Conservation (phyloP, 2,329 filamentous ascomycete species). For the Pseudogymnoascus sp. region DNA sequence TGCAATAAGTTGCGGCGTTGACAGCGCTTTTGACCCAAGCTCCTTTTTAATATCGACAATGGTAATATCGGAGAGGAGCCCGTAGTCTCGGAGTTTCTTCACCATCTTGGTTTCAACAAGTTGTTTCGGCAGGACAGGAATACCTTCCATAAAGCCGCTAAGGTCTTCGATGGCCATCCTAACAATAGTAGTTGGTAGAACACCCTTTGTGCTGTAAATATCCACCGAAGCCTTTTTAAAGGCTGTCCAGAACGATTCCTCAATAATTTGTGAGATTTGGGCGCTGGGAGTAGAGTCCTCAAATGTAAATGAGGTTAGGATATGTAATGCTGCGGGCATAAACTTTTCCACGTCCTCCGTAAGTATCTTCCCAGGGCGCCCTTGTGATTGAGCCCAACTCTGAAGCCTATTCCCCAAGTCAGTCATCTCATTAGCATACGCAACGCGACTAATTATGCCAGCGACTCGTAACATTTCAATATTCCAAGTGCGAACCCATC, state of each 20-base stretch:
- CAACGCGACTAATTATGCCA: slow-evolving; percentile 80
- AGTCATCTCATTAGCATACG: slow-evolving; percentile 80
- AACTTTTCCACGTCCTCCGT: slow-evolving; percentile 57
- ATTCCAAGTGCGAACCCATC: slow-evolving; percentile 94
- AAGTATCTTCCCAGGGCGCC: slow-evolving; percentile 43
- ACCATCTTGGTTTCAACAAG: slow-evolving; percentile 70
- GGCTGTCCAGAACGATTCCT: slow-evolving; percentile 93
- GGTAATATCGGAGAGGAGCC: slow-evolving; percentile 79
- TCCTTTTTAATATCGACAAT: slow-evolving; percentile 78
- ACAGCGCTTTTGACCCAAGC: slow-evolving; percentile 72
- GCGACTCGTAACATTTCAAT: slow-evolving; percentile 84
- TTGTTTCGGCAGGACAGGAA: slow-evolving; percentile 74
- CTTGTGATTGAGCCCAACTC: slow-evolving; percentile 33
- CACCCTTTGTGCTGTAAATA: slow-evolving; percentile 77
- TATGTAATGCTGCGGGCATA: slow-evolving; percentile 72
- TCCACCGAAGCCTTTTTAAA: slow-evolving; percentile 77
- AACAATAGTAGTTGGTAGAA: slow-evolving; percentile 75
- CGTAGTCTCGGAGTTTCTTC: slow-evolving; percentile 71
- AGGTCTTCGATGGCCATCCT: slow-evolving; percentile 63
- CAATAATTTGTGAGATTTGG: slow-evolving; percentile 76
- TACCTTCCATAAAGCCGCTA: slow-evolving; percentile 71
- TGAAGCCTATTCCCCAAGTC: slow-evolving; percentile 57
- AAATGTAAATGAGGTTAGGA: slow-evolving; percentile 80
- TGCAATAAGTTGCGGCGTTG: slow-evolving; percentile 65
- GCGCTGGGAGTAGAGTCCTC: slow-evolving; percentile 81